These are phyloP conservation scores for Lactarius hatsudake DNA, from an alignment of 768 basidiomycete species.

Conservation along the genomic window DNA sequence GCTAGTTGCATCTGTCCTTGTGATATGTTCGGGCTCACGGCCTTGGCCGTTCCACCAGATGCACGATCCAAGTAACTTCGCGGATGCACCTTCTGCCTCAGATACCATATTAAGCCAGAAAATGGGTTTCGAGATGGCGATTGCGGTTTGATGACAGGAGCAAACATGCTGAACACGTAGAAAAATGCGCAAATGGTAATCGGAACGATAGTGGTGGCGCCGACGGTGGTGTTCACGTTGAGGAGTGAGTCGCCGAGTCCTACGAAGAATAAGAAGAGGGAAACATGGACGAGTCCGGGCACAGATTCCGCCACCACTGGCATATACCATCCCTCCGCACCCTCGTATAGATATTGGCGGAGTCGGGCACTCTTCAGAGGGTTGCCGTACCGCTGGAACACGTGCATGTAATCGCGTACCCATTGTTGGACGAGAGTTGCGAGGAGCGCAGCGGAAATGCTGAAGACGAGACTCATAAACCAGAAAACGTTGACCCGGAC, in stretches of 20 bases:
- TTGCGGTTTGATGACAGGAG: constrained; percentile 5
- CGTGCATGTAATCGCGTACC: constrained; percentile 38
- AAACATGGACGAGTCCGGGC: constrained; percentile 48
- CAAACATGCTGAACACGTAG: constrained; percentile 21
- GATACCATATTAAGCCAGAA: constrained; percentile 12
- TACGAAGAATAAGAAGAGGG: constrained; percentile 49
- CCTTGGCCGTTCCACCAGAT: not conserved
- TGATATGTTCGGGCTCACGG: not conserved
- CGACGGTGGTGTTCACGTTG: constrained; percentile 28
- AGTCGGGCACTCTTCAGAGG: constrained; percentile 39
- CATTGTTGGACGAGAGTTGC: constrained; percentile 51
- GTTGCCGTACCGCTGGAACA: constrained; percentile 33
- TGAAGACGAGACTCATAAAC: constrained; percentile 39
- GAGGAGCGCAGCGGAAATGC: constrained; percentile 41
- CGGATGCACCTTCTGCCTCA: constrained; percentile 6
- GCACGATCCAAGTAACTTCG: not conserved
- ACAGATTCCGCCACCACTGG: constrained; percentile 41
- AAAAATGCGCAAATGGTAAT: constrained; percentile 8
- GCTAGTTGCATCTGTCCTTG: constrained; percentile 2
- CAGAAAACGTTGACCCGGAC: constrained; percentile 42
- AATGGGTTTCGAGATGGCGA: constrained; percentile 14
- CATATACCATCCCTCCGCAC: constrained; percentile 41
- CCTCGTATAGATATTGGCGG: constrained; percentile 38
- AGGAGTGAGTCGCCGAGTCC: constrained; percentile 46
- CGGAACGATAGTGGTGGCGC: constrained; percentile 2